Conservation (phyloP, 257 asterid genomes). For the Nicotiana sylvestris region DNA sequence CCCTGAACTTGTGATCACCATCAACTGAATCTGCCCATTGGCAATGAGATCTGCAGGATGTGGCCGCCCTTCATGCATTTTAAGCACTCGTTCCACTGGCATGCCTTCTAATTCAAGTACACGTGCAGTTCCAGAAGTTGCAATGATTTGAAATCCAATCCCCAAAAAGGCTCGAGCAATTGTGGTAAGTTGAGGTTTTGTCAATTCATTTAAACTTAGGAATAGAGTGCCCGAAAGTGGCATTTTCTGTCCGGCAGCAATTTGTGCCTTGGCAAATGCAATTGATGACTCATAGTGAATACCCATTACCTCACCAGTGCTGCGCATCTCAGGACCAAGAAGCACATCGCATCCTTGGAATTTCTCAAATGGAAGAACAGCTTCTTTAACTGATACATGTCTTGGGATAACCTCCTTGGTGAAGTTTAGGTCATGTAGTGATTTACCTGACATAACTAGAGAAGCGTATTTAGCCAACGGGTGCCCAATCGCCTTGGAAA, state of each 20-base stretch:
- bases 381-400: conserved; percentile 91
- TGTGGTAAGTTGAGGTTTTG: conserved; percentile 57
- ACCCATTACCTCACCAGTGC: conserved; percentile 99
- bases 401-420: conserved; percentile 75
- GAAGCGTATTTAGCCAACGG: conserved; percentile 96
- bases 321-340: conserved; percentile 97
- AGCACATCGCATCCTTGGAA: conserved; percentile 93
- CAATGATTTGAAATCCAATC: conserved; percentile 65
- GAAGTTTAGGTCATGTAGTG: conserved; percentile 65
- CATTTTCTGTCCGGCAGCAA: conserved; percentile 92
- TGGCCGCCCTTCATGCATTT: conserved; percentile 95
- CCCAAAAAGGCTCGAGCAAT: conserved; percentile 61
- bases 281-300: conserved; percentile 56
- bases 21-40: conserved; percentile 80
- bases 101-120: conserved; percentile 64
- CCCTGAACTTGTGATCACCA: conserved; percentile 89
- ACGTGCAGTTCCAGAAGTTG: conserved; percentile 94
- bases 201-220: conserved; percentile 79
- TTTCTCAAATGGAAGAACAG: conserved; percentile 93
- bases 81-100: conserved; percentile 75
- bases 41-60: conserved; percentile 90
- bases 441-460: conserved; percentile 92
- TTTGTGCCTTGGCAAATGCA: conserved; percentile 89
- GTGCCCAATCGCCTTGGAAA: conserved; percentile 93
- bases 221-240: conserved; percentile 82